Percentiles rank a stretch among this genome's conserved stretches.
These are phyloP conservation scores for Ascochyta lentis DNA, from an alignment of 2,329 filamentous ascomycete species.

Conservation along the genomic window DNA sequence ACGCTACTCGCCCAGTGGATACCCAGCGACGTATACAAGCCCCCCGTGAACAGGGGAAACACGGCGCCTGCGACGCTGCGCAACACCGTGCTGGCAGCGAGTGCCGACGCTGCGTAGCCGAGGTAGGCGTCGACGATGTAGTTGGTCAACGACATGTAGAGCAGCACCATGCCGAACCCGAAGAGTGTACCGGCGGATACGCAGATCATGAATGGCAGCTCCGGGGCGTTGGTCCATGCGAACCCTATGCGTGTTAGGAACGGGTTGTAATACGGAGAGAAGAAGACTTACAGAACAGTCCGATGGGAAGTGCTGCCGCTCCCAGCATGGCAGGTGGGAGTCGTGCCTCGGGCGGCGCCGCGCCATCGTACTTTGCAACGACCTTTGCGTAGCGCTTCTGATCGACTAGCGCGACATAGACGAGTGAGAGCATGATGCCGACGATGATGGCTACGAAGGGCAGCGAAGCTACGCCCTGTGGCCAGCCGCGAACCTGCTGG, in stretches of 20 bases:
- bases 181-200: slow-evolving; percentile 58
- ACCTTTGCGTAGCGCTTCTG: slow-evolving; percentile 25
- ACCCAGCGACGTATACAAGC: slow-evolving; percentile 55
- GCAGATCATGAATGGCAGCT: slow-evolving; percentile 61
- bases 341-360: slow-evolving; percentile 61
- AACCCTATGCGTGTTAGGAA: slow-evolving; percentile 49
- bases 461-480: slow-evolving; percentile 62
- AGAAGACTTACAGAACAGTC: slow-evolving; percentile 48
- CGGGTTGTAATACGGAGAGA: neutral
- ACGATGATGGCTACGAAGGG: slow-evolving; percentile 67
- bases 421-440: slow-evolving; percentile 55
- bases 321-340: slow-evolving; percentile 60
- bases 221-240: slow-evolving; percentile 57
- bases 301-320: slow-evolving; percentile 56
- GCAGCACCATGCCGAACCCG: slow-evolving; percentile 49
- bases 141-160: slow-evolving; percentile 60
- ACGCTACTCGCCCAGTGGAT: slow-evolving; percentile 58
- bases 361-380: slow-evolving; percentile 33
- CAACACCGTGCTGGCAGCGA: slow-evolving; percentile 54
- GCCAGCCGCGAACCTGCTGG: slow-evolving; percentile 60
- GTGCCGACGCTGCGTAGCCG: slow-evolving; percentile 47
- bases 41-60: slow-evolving; percentile 57
- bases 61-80: slow-evolving; percentile 56
- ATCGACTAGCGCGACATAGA: slow-evolving; percentile 27
- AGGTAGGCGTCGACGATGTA: slow-evolving; percentile 72